Evolutionary conservation across 1,139 yeast genomes (phyloP), one percentile per base, ranked within the genome.

Genomic region (Meyerozyma sp.): DNA sequence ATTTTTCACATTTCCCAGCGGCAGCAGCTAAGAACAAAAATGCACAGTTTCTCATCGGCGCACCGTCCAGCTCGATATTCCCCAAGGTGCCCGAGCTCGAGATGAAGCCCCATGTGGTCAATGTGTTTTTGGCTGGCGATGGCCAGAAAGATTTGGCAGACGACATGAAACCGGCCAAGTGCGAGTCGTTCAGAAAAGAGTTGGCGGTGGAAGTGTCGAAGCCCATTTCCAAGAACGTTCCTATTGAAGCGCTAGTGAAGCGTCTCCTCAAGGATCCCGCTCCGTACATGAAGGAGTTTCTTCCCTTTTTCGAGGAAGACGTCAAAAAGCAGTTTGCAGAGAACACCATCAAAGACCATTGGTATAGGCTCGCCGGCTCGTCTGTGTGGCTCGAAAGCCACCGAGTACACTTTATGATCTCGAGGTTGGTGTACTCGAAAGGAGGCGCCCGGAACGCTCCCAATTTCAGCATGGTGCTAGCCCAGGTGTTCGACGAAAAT

Each of bases 281-380:
- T 11, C 10, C n/a, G 9, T 34, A 34, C 26, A 18, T 34, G 26
- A 34, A 34, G 21, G 37, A 34, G 27, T 34, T 11, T 18, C 10
- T 21, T 23, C 27, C 37, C 13, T 34, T 34, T 13, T 34, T 34
- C 16, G 37, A 18, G 9, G 10, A 27, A 8, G 55, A 51, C 7
- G 32, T 61, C 5, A 49, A 45, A 5, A 44, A 49, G 18, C 63
- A 60, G 42, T 30, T 61, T 5, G 45, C 51, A 36, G 52, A 55
- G 11, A 40, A 49, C 3, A 49, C 54, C 2, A 40, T 61, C 9
- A 42, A 45, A 7, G 42, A 49, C 3, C 59, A 62, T 48, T 52
- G 54, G 54, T 50, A 40, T 40, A 41, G 44, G 14, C 36, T 51
- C 42, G 49, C 52, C 1, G 55, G 55, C 5, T 44, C 52, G 2